Evolutionary conservation across 768 basidiomycete species (phyloP), one percentile per base, ranked within the genome.

Genomic region (Dentipellis sp.): DNA sequence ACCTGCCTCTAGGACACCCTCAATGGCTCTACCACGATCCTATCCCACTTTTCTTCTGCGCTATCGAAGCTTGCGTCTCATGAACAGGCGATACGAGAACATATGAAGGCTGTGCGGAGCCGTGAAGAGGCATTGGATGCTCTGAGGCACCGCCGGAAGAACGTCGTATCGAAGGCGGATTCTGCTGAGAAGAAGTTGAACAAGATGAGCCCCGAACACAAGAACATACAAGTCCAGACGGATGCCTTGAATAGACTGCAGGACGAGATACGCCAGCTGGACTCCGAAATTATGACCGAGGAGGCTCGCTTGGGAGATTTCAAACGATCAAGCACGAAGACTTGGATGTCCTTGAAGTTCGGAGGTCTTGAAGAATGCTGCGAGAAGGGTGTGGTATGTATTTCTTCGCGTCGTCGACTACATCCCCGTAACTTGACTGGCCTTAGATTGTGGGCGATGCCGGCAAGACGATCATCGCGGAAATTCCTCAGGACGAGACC

Each of bases 171-270:
- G 22, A 86, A 86, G 59, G 88, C 92, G 0, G 93, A 95, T 54
- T 70, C 80, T 16, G 92, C 91, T 2, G 92, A 95, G 62, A 88
- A 78, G 74, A 95, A 94, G 67, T 78, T 97, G 38, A 81, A 77
- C 69, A 95, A 87, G 73, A 94, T 97, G 93, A 79, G 78, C 59
- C 78, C 88, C 0, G 91, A 94, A 68, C 82, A 94, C 73, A 97
- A 95, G 76, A 88, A 88, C 62, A 71, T 92, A 37, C 70, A 72
- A 2, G 62, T 73, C 54, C 94, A 95, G 68, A 86, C 84, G 1
- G 90, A 92, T 22, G 68, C 75, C 1, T 71, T 97, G 48, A 84
- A 84, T 61, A 72, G 73, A 12, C 71, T 94, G 29, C 78, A 86
- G 53, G 84, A 85, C 14, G 86, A 94, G 65, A 94, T 95, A 53